Conservation (phyloP, 73 alveolate species). For the Urostyla sp. region DNA sequence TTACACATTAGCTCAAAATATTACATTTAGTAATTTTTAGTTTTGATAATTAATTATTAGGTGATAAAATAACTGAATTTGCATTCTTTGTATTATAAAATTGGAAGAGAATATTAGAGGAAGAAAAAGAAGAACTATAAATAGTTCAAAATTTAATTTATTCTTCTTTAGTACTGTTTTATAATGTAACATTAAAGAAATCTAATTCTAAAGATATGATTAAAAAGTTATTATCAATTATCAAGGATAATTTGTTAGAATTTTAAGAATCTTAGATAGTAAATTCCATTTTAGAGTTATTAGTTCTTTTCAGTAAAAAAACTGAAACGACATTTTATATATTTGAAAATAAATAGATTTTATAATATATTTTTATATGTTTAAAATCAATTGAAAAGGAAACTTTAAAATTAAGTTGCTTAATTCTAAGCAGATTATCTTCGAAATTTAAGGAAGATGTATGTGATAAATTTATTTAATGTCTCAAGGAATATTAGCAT, state of each 20-base stretch:
- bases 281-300: conserved; percentile 51
- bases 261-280: conserved; percentile 48
- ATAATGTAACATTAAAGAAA: conserved; percentile 40
- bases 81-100: conserved; percentile 11
- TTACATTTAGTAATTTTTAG: too few relatives aligned
- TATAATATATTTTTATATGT: conserved; percentile 47
- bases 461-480: conserved; percentile 37
- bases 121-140: not conserved
- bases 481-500: conserved; percentile 56
- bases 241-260: conserved; percentile 37
- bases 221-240: conserved; percentile 1
- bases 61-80: conserved; percentile 14
- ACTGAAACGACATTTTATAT: conserved; percentile 38
- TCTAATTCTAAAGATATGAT: not conserved
- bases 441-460: conserved; percentile 40
- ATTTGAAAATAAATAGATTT: conserved; percentile 14
- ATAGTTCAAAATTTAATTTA: conserved; percentile 55
- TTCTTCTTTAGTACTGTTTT: conserved; percentile 57
- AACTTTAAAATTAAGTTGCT: conserved; percentile 53
- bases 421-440: conserved; percentile 58
- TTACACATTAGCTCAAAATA: conserved; percentile 28
- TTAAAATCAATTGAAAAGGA: conserved; percentile 37
- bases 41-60: too few relatives aligned
- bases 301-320: conserved; percentile 57
- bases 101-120: conserved; percentile 11